These are phyloP conservation scores for Saturnispora dispora DNA, from an alignment of 805 yeast genomes.

Conservation along the genomic window DNA sequence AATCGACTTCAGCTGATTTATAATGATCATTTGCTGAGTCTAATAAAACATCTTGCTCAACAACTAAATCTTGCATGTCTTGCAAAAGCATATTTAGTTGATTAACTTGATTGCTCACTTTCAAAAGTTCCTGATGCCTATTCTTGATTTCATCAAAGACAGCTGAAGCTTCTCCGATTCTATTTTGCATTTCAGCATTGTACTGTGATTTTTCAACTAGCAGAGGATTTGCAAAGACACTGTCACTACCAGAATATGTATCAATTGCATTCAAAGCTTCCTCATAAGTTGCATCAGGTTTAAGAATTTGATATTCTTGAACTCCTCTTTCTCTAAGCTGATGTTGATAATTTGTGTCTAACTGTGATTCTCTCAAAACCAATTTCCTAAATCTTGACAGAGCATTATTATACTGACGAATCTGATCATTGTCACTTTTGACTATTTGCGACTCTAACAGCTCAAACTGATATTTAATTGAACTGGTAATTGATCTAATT, in stretches of 20 bases:
- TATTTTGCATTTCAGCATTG: slow-evolving; percentile 29
- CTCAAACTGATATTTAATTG: slow-evolving; percentile 61
- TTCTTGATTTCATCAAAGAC: slow-evolving; percentile 86
- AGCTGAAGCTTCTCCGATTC: slow-evolving; percentile 79
- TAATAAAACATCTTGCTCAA: slow-evolving; percentile 82
- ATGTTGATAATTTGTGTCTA: slow-evolving; percentile 66
- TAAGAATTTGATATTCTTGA: slow-evolving; percentile 76
- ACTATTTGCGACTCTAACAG: slow-evolving; percentile 54
- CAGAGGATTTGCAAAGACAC: slow-evolving; percentile 84
- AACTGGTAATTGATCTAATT: slow-evolving; percentile 7
- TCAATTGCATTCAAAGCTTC: slow-evolving; percentile 77
- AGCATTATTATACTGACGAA: slow-evolving; percentile 72
- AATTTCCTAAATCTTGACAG: slow-evolving; percentile 72
- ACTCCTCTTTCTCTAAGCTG: slow-evolving; percentile 49
- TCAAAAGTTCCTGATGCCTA: slow-evolving; percentile 82
- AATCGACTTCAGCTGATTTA: slow-evolving; percentile 68
- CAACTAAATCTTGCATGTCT: slow-evolving; percentile 89
- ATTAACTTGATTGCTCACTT: slow-evolving; percentile 84
- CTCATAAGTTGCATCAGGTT: slow-evolving; percentile 68
- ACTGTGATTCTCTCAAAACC: slow-evolving; percentile 71
- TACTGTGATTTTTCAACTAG: slow-evolving; percentile 34
- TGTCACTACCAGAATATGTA: slow-evolving; percentile 62
- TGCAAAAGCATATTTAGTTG: slow-evolving; percentile 85
- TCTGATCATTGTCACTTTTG: slow-evolving; percentile 60
- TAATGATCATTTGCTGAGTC: slow-evolving; percentile 71